phyloP scores from a whole-genome alignment of 2,329 filamentous ascomycete species.

The Apiospora hydei region DNA sequence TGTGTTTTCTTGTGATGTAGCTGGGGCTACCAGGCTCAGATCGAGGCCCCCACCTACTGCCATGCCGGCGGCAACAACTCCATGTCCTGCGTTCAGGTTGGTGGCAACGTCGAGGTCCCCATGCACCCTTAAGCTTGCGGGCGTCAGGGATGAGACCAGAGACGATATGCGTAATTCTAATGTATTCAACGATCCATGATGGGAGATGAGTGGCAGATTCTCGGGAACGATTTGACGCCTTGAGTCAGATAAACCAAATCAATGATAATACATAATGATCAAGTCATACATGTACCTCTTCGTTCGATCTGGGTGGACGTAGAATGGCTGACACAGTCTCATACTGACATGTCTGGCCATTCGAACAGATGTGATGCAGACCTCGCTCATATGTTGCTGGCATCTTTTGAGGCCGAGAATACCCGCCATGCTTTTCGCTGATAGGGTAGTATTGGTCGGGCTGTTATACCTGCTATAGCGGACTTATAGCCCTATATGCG shows the following conservation, averaged over 20 bases:
- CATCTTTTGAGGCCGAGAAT: neutral
- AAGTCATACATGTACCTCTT: neutral
- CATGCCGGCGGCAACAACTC: neutral
- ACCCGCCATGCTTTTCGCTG: too few species aligned
- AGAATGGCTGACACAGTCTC: neutral
- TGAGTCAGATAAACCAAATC: neutral
- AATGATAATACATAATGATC: constrained; percentile 2
- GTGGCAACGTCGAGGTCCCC: neutral
- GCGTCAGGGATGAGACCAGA: neutral
- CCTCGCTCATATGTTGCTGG: neutral
- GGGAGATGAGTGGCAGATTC: constrained; percentile 46
- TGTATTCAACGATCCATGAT: neutral
- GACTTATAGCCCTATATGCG: constrained; percentile 22
- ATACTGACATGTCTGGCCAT: neutral
- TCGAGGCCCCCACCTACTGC: constrained; percentile 15
- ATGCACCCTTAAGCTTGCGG: neutral
- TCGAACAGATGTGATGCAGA: neutral
- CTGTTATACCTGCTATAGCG: neutral
- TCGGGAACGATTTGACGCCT: constrained; percentile 49
- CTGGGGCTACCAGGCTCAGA: constrained; percentile 5
- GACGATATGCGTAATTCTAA: neutral
- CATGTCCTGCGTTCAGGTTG: neutral
- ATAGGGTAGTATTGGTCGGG: neutral
- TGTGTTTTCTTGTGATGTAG: neutral
- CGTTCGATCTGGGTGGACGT: neutral